These are phyloP conservation scores for Gossypium sturtianum DNA, from an alignment of 345 rosid species.

Conservation along the genomic window DNA sequence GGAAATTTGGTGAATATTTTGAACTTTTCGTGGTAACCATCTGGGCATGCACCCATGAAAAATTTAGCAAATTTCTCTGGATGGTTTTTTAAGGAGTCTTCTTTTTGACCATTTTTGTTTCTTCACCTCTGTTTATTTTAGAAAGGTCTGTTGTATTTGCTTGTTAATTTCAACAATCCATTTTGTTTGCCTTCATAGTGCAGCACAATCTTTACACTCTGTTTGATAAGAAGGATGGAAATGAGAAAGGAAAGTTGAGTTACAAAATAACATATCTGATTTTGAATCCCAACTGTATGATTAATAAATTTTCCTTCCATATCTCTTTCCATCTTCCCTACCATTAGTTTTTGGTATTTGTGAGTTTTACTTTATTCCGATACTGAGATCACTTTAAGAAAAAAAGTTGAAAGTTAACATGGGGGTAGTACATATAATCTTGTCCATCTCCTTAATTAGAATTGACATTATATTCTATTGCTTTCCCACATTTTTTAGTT, in stretches of 20 bases:
- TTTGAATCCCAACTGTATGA: not conserved
- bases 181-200: constrained; percentile 4
- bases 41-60: not conserved
- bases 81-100: not conserved
- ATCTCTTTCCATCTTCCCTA: not conserved
- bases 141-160: not conserved
- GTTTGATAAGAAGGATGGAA: constrained; percentile 2
- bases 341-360: not conserved
- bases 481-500: not conserved
- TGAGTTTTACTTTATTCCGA: not conserved
- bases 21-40: not conserved
- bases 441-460: not conserved
- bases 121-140: not conserved
- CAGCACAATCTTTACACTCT: not conserved
- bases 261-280: not conserved
- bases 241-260: not conserved
- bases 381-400: not conserved
- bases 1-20: not conserved
- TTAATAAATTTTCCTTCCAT: not conserved
- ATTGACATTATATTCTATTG: not conserved
- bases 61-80: not conserved
- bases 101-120: not conserved
- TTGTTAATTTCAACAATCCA: not conserved
- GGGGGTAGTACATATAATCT: not conserved
- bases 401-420: not conserved